phyloP scores from a whole-genome alignment of 164 flowering plant species.

The Liriodendron chinense region DNA sequence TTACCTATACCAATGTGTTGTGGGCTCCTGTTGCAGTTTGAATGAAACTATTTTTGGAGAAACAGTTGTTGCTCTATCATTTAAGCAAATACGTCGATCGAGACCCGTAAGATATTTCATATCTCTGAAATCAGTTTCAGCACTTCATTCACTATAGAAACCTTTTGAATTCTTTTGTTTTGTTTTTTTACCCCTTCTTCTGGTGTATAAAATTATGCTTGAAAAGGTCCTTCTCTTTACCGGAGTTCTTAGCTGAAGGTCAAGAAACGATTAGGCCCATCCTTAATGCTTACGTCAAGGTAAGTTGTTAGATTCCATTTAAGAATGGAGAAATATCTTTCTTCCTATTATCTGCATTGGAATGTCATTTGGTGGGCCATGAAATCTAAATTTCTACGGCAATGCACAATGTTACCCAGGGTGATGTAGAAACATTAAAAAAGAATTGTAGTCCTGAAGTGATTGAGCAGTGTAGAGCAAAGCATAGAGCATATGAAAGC shows the following conservation, averaged over 20 bases:
- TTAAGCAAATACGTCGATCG: constrained; percentile 86
- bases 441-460: constrained; percentile 78
- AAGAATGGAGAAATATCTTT: neutral
- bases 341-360: neutral
- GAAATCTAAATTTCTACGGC: neutral
- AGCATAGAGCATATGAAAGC: constrained; percentile 56
- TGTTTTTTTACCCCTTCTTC: neutral
- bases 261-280: constrained; percentile 81
- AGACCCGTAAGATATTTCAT: constrained; percentile 67
- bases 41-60: constrained; percentile 91
- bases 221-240: constrained; percentile 75
- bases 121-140: neutral
- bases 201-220: too few species aligned
- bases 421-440: constrained; percentile 63
- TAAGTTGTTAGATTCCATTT: constrained; percentile 14
- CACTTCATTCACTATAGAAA: neutral
- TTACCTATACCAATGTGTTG: neutral
- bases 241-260: constrained; percentile 89
- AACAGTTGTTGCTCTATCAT: constrained; percentile 65
- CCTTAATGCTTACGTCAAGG: constrained; percentile 82
- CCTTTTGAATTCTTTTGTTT: neutral
- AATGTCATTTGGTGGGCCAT: neutral
- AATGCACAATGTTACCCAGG: constrained; percentile 35
- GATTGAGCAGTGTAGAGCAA: constrained; percentile 79
- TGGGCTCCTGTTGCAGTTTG: constrained; percentile 43